phyloP scores from a whole-genome alignment of 805 yeast species.

The Torulaspora delbrueckii region DNA sequence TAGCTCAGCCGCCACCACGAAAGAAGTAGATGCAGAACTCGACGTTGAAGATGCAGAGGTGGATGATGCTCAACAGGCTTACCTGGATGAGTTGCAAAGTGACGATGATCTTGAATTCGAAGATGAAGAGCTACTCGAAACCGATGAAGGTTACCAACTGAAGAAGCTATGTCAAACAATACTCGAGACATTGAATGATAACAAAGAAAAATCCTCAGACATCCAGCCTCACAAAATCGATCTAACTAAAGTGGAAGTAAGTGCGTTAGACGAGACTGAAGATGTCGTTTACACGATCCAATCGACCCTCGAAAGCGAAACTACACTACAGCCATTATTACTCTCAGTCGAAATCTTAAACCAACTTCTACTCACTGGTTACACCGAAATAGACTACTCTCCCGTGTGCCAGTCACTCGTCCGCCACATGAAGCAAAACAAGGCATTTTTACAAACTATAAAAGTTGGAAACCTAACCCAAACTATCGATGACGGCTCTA shows the following conservation, averaged over 20 bases:
- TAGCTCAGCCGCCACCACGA: background rate
- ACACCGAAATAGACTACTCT: constrained; percentile 2
- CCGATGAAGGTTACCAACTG: background rate
- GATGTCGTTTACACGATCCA: background rate
- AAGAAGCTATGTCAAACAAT: background rate
- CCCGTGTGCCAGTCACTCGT: constrained; percentile 8
- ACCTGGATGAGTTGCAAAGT: constrained; percentile 19
- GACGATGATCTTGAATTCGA: constrained; percentile 16
- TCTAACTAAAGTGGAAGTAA: background rate
- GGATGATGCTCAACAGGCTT: constrained; percentile 25
- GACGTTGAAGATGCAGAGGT: constrained; percentile 5
- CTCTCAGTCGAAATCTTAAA: constrained; percentile 5
- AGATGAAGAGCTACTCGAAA: constrained; percentile 7
- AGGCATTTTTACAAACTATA: constrained; percentile 23
- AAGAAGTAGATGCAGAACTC: background rate
- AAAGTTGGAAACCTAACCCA: constrained; percentile 35
- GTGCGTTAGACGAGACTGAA: background rate
- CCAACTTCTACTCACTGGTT: constrained; percentile 2
- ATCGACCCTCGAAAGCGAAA: background rate
- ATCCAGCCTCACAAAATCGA: background rate
- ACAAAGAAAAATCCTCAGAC: background rate
- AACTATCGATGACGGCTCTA: constrained; percentile 27
- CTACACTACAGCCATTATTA: background rate
- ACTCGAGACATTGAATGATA: background rate
- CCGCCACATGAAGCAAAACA: constrained; percentile 24